Evolutionary conservation across 495 filamentous ascomycete species (phyloP).

Genomic region (Podospora sp.): DNA sequence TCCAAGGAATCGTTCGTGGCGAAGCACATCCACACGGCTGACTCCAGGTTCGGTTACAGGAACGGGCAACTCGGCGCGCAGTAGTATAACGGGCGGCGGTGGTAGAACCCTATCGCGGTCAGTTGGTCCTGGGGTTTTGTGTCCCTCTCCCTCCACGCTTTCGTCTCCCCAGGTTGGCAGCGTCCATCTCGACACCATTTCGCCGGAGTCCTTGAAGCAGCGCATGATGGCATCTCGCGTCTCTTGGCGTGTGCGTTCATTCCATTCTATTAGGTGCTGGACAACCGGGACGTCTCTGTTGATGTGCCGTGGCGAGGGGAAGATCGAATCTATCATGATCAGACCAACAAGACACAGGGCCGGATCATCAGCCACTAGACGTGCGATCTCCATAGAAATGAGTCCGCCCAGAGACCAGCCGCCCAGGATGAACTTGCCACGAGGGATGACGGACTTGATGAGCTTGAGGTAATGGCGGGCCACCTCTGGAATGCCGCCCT

Average conservation of each 20-base stretch:
- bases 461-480: slow-evolving; percentile 35
- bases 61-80: slow-evolving; percentile 41
- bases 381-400: slow-evolving; percentile 44
- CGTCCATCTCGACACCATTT: slow-evolving; percentile 42
- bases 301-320: slow-evolving; percentile 23
- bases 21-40: slow-evolving; percentile 39
- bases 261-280: slow-evolving; percentile 33
- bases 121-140: neutral
- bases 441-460: slow-evolving; percentile 36
- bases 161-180: slow-evolving; percentile 38
- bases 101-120: neutral
- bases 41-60: slow-evolving; percentile 29
- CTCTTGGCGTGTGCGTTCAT: slow-evolving; percentile 36
- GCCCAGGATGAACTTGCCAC: slow-evolving; percentile 37
- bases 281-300: slow-evolving; percentile 20
- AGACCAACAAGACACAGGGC: slow-evolving; percentile 41
- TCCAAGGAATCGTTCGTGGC: slow-evolving; percentile 38
- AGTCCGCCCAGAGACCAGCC: slow-evolving; percentile 53
- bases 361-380: slow-evolving; percentile 34
- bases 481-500: slow-evolving; percentile 43
- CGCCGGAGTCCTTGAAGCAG: slow-evolving; percentile 41
- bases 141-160: neutral
- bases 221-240: slow-evolving; percentile 39
- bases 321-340: slow-evolving; percentile 50
- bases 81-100: slow-evolving; percentile 42